These are phyloP conservation scores for Hypoxylon intermedium DNA, from an alignment of 495 filamentous ascomycete species.

Conservation along the genomic window DNA sequence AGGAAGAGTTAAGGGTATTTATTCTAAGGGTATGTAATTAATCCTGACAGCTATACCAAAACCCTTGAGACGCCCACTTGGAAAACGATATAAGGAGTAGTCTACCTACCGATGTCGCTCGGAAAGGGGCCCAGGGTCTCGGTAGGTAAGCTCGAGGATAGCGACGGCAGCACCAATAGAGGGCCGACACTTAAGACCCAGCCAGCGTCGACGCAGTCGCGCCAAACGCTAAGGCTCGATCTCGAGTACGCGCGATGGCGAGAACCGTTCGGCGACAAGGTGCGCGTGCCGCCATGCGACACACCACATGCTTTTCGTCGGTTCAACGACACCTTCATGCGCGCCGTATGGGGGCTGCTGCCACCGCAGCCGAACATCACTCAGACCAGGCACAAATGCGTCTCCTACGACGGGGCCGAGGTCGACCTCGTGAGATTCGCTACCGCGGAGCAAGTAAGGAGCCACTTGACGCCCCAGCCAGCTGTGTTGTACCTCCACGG, in stretches of 20 bases:
- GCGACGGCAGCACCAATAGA: neutral
- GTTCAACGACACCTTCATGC: slow-evolving; percentile 12
- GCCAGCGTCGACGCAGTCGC: neutral
- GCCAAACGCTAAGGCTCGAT: slow-evolving; percentile 17
- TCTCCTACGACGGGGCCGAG: slow-evolving; percentile 19
- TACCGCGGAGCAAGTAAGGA: slow-evolving; percentile 20
- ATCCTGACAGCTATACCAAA: no score
- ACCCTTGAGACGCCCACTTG: no score
- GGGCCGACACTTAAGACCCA: neutral
- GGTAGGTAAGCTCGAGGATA: neutral
- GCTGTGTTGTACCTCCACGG: slow-evolving; percentile 50
- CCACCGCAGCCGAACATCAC: slow-evolving; percentile 9
- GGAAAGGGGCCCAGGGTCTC: neutral
- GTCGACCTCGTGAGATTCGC: slow-evolving; percentile 28
- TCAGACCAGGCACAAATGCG: slow-evolving; percentile 3
- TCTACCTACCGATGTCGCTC: no score
- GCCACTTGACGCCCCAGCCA: slow-evolving; percentile 11
- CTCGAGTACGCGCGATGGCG: slow-evolving; percentile 21
- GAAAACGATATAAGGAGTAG: no score
- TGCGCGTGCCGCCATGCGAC: neutral
- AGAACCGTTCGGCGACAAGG: slow-evolving; percentile 2
- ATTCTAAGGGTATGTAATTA: no score
- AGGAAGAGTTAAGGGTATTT: no score
- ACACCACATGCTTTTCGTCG: slow-evolving; percentile 17
- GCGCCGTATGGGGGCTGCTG: slow-evolving; percentile 1